Base-by-base conservation (phyloP, 306 rosid genomes). In the Acacia acuminata region DNA sequence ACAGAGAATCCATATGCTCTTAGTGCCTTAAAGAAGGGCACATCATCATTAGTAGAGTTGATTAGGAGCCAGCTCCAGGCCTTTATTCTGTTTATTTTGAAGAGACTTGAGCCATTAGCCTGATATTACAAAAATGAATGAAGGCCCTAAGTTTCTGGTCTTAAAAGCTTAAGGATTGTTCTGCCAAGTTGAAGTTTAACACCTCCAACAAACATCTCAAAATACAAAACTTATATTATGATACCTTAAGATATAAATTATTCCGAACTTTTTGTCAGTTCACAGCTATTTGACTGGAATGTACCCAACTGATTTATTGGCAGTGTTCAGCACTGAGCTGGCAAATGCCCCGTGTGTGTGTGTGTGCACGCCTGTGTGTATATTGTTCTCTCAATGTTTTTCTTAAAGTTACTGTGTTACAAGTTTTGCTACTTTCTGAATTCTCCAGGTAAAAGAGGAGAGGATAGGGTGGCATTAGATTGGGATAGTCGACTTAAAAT, bases 371-470 rank as follows among this genome's bases (percentile, higher is more conserved):
- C n/a, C n/a, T n/a, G n/a, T n/a, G 63, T 3, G n/a, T 10, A 17
- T 51, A 56, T 56, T n/a, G 25, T 25, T 19, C 27, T 2, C 10
- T 19, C 60, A 2, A 3, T 19, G 4, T 7, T 8, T 6, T 8
- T 20, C 20, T 19, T 22, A 3, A 10, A 58, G 5, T 58, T 9
- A 22, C 32, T 22, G 15, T 58, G 65, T 27, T 58, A 11, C 22
- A 10, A 77, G 22, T 61, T 6, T 48, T 47, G 60, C 32, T 58
- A 38, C 20, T 67, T 53, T 38, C 55, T 65, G 44, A 47, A 79
- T 24, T 69, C 82, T 89, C 73, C 94, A 94, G 97, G 97, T 65
- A 88, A 88, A 86, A 88, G 97, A 83, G 94, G 96, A 77, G 98
- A 92, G 85, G 91, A 91, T 14, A 92, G 85, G 86, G 71, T 75